These are phyloP conservation scores for Paramecium sonneborni DNA, from an alignment of 73 alveolate genomes.

Conservation along the genomic window DNA sequence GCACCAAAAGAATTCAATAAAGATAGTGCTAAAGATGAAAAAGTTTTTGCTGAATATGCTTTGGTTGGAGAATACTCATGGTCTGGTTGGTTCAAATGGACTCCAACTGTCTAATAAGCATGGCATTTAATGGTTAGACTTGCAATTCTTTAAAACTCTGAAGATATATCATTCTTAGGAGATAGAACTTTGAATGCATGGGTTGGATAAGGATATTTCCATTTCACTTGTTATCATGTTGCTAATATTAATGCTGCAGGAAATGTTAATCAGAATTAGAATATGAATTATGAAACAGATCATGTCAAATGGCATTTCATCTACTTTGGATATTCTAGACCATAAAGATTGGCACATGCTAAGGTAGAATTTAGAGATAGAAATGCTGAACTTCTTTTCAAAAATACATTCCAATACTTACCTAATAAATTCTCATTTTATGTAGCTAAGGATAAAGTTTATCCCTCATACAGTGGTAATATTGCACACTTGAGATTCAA, in stretches of 20 bases:
- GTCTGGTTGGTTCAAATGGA: slow-evolving; percentile 58
- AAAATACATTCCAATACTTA: not conserved
- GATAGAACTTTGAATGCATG: slow-evolving; percentile 42
- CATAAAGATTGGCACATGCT: not conserved
- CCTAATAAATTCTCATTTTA: not conserved
- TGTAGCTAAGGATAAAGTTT: slow-evolving; percentile 5
- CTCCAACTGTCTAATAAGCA: not conserved
- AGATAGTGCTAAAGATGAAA: not conserved
- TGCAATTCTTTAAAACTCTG: not conserved
- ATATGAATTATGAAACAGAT: slow-evolving; percentile 13
- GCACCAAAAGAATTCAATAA: not conserved
- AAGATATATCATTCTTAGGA: slow-evolving; percentile 4
- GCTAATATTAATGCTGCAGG: not conserved
- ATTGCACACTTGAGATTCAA: slow-evolving; percentile 47
- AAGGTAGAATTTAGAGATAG: not conserved
- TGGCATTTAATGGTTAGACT: slow-evolving; percentile 57
- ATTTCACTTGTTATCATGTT: not conserved
- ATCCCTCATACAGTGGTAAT: slow-evolving; percentile 53
- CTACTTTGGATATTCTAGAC: slow-evolving; percentile 34
- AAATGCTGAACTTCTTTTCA: not conserved
- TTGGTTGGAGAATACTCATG: slow-evolving; percentile 41
- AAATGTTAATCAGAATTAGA: not conserved
- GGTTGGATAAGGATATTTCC: slow-evolving; percentile 37
- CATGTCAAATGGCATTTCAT: slow-evolving; percentile 29
- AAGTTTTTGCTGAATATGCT: not conserved